A percentile compares a stretch with the other conserved stretches of the same genome.
These are phyloP conservation scores for Heliamphora pulchella DNA, from an alignment of 179 eudicot species.

Conservation along the genomic window DNA sequence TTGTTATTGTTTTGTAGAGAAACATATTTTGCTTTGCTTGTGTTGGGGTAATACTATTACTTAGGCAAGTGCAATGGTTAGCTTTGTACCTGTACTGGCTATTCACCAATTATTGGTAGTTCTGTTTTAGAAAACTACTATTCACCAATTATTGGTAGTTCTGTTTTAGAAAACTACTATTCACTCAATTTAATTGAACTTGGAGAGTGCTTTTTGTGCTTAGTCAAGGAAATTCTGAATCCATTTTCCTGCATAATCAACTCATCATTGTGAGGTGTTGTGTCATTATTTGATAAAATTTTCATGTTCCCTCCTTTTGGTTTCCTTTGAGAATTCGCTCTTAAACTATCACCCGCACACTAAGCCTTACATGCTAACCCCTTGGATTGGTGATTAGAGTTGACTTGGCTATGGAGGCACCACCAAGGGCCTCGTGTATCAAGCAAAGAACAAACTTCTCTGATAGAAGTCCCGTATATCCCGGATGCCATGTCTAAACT, in stretches of 20 bases:
- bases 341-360: not conserved
- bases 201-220: not conserved
- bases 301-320: not conserved
- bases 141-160: not conserved
- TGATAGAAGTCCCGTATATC: too few relatives aligned
- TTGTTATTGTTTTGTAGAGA: not conserved
- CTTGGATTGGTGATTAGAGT: too few relatives aligned
- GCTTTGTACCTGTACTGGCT: too few relatives aligned
- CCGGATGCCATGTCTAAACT: too few relatives aligned
- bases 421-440: too few relatives aligned
- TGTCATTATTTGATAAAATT: not conserved
- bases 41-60: not conserved
- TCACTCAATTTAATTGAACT: not conserved
- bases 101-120: too few relatives aligned
- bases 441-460: too few relatives aligned
- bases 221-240: not conserved
- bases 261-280: not conserved
- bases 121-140: too few relatives aligned
- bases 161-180: slow-evolving; percentile 6
- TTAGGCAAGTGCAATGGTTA: too few relatives aligned
- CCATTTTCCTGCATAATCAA: not conserved
- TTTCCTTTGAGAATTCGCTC: not conserved
- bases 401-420: too few relatives aligned
- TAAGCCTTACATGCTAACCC: too few relatives aligned
- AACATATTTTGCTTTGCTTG: not conserved